phyloP scores from a whole-genome alignment of 2,329 filamentous ascomycete species.

The Westerdykella ornata region DNA sequence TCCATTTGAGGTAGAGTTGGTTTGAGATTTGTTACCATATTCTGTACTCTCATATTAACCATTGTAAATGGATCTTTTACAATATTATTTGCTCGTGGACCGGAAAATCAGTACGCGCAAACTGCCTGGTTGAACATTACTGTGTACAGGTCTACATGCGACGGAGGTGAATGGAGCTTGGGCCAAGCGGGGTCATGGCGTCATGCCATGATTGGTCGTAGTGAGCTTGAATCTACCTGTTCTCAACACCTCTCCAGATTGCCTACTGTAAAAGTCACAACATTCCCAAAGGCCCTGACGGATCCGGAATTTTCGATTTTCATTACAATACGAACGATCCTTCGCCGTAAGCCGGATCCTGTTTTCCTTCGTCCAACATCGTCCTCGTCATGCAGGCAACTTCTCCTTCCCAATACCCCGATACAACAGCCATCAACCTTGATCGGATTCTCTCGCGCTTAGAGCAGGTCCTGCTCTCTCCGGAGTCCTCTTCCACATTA shows the following conservation, averaged over 20 bases:
- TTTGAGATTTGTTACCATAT: no score
- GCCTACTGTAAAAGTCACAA: neutral
- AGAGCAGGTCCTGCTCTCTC: constrained; percentile 58
- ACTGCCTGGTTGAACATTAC: neutral
- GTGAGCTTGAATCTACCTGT: constrained; percentile 1
- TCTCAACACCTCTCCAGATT: neutral
- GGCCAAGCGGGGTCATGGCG: constrained; percentile 9
- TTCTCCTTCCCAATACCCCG: constrained; percentile 19
- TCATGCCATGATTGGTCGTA: constrained; percentile 8
- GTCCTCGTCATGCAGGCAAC: no score
- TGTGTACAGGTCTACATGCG: neutral
- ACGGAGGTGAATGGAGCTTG: constrained; percentile 6
- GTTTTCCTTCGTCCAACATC: no score
- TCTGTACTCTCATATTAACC: no score
- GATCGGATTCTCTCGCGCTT: constrained; percentile 59
- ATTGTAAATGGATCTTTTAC: no score
- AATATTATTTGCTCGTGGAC: no score
- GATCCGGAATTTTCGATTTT: no score
- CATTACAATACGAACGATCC: no score
- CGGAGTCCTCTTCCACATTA: constrained; percentile 54
- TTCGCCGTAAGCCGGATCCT: no score
- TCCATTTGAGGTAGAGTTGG: no score
- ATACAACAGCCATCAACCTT: constrained; percentile 45
- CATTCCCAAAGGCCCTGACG: neutral
- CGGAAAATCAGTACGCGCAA: no score